Conservation (phyloP, 176 grass and related monocot genomes). For the Saccharum officinarum region DNA sequence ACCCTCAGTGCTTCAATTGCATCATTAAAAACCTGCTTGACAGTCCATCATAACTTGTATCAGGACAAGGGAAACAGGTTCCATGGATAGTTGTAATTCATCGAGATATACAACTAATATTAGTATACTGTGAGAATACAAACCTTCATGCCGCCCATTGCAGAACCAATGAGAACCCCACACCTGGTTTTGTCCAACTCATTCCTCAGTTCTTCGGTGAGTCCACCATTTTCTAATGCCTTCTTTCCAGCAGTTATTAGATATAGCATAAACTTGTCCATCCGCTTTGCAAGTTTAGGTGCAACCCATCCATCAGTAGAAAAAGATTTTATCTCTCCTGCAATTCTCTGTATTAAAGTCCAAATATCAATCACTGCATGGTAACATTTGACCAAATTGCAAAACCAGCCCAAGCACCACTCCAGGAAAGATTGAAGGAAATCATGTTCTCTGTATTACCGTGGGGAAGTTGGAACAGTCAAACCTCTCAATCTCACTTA, state of each 20-base stretch:
- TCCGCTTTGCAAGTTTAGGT: conserved; percentile 86
- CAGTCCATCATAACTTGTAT: conserved; percentile 26
- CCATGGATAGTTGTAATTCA: background rate
- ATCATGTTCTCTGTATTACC: conserved; percentile 42
- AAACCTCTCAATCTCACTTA: conserved; percentile 91
- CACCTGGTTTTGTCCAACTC: conserved; percentile 91
- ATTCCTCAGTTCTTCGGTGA: conserved; percentile 84
- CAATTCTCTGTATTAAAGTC: conserved; percentile 78
- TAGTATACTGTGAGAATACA: background rate
- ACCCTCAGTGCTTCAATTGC: conserved; percentile 95
- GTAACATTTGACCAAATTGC: conserved; percentile 18
- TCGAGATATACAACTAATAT: conserved; percentile 21
- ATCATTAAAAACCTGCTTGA: conserved; percentile 89
- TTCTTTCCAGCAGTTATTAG: conserved; percentile 96
- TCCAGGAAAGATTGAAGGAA: conserved; percentile 6
- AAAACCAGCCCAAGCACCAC: background rate
- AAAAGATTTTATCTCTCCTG: conserved; percentile 96
- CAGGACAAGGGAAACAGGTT: conserved; percentile 28
- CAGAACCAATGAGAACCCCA: conserved; percentile 96
- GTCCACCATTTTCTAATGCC: conserved; percentile 82
- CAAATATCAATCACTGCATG: conserved; percentile 16
- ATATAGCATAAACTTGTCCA: conserved; percentile 99
- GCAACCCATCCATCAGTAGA: conserved; percentile 83
- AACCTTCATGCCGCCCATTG: conserved; percentile 99
- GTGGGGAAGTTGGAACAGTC: conserved; percentile 95